phyloP scores from a whole-genome alignment of 202 grass and related monocot species.

The Digitaria exilis region DNA sequence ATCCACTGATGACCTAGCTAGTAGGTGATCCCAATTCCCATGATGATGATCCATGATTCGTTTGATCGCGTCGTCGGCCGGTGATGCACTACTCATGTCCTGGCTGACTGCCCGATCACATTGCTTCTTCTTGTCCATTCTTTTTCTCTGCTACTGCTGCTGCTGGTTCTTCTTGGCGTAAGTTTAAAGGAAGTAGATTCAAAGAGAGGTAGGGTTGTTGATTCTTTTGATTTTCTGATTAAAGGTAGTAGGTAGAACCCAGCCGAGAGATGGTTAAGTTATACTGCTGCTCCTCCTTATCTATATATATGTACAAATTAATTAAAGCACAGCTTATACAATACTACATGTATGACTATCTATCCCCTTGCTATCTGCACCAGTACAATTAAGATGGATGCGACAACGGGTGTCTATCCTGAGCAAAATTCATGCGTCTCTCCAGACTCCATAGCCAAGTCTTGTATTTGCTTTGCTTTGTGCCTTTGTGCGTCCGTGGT shows the following conservation, averaged over 20 bases:
- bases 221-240: not conserved
- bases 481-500: too few relatives aligned
- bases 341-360: not conserved
- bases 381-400: not conserved
- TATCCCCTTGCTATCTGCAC: not conserved
- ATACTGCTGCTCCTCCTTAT: conserved; percentile 5
- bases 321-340: not conserved
- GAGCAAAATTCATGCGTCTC: not conserved
- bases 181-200: not conserved
- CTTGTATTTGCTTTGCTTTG: too few relatives aligned
- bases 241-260: not conserved
- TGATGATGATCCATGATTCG: not conserved
- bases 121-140: not conserved
- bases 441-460: not conserved
- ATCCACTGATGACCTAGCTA: conserved; percentile 51
- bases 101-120: not conserved
- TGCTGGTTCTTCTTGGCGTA: not conserved
- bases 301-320: not conserved
- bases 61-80: not conserved
- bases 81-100: not conserved
- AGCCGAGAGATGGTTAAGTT: not conserved
- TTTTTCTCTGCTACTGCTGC: not conserved
- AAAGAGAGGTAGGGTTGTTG: not conserved
- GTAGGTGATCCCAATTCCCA: not conserved
- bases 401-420: not conserved